Evolutionary conservation across 2,329 filamentous ascomycete genomes (phyloP), one percentile per base, ranked within the genome.

Genomic region (Botryotinia narcissicola): DNA sequence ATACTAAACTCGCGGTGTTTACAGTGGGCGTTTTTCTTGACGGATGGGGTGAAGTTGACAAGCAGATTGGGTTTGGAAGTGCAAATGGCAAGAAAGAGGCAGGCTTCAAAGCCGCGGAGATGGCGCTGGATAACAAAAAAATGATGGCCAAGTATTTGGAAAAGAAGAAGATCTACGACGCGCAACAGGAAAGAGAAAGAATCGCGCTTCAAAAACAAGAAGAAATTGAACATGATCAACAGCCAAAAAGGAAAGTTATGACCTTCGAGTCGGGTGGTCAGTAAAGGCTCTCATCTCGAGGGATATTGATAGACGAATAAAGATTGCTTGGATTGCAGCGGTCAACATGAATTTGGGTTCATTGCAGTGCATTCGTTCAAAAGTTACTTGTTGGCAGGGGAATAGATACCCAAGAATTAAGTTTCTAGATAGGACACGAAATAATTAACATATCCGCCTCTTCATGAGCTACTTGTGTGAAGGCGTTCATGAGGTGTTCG

Each of bases 71-170:
- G 0, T 85, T 84, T 62, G 92, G 91, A 0, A 87, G 86, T 46
- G 92, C 87, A 1, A 82, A 89, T 75, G 89, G 87, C 72, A 94
- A 94, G 82, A 89, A 87, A 73, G 90, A 93, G 73, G 93, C 92
- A 1, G 90, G 90, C 0, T 84, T 87, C 22, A 90, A 87, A 76
- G 92, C 92, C 1, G 93, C 93, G 0, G 82, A 84, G 60, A 84
- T 85, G 76, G 91, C 91, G 0, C 78, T 95, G 80, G 84, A 86
- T 60, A 90, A 93, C 79, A 91, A 90, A 80, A 91, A 90, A 78
- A 77, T 92, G 76, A 79, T 82, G 37, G 84, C 84, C 77, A 82
- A 83, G 70, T 85, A 85, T 54, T 83, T 82, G 81, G 83, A 84
- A 22, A 83, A 83, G 74, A 86, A 84, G 78, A 84, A 81, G 75